Evolutionary conservation across 768 basidiomycete species (phyloP).

Genomic region (Chalciporus piperatus): DNA sequence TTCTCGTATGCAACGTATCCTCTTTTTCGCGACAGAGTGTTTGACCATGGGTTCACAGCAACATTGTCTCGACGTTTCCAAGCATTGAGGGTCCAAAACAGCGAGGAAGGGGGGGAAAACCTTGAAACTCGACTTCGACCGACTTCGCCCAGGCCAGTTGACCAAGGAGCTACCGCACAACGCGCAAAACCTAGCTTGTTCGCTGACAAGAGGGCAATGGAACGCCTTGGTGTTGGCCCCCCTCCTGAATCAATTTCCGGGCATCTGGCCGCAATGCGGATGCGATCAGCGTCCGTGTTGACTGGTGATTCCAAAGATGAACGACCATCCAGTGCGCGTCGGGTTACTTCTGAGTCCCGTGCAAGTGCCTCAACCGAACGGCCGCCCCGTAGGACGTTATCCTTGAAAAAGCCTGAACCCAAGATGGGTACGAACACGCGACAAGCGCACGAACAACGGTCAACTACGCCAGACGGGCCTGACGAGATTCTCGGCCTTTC

Average conservation of each 20-base stretch:
- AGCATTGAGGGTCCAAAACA: constrained; percentile 10
- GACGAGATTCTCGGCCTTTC: constrained; percentile 18
- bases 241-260: constrained; percentile 28
- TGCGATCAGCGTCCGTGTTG: constrained; percentile 14
- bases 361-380: constrained; percentile 5
- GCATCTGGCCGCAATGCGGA: constrained; percentile 23
- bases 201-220: constrained; percentile 6
- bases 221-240: constrained; percentile 15
- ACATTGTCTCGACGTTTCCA: constrained; percentile 12
- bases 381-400: constrained; percentile 5
- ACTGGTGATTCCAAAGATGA: not conserved
- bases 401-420: constrained; percentile 3
- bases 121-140: not conserved
- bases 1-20: constrained; percentile 20
- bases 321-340: constrained; percentile 8
- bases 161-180: constrained; percentile 7
- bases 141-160: constrained; percentile 3
- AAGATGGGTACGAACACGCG: not conserved
- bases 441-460: constrained; percentile 8
- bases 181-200: constrained; percentile 14
- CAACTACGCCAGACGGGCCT: constrained; percentile 13
- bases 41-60: constrained; percentile 10
- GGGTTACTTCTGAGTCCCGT: constrained; percentile 19
- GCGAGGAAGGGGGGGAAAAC: constrained; percentile 9
- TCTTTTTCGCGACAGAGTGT: not conserved